A percentile compares a stretch with the other conserved stretches of the same genome.
phyloP scores from a whole-genome alignment of 805 yeast genomes.

The Suhomyces faveliae region DNA sequence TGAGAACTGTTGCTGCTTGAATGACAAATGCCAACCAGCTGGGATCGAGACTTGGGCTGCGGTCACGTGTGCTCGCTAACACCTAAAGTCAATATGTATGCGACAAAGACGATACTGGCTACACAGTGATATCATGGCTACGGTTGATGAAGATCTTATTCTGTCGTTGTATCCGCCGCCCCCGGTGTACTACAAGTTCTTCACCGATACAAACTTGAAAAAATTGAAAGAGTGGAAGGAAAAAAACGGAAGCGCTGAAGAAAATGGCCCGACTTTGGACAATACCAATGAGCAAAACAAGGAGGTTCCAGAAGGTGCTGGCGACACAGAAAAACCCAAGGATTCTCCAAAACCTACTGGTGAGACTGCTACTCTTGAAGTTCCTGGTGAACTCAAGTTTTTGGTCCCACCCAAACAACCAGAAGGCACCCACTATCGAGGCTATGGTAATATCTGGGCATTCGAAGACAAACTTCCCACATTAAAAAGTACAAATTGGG shows the following conservation, averaged over 20 bases:
- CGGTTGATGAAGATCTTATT: slow-evolving; percentile 31
- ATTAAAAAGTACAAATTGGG: slow-evolving; percentile 71
- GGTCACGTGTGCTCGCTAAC: background rate
- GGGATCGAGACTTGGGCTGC: background rate
- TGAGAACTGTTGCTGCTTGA: background rate
- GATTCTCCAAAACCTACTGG: background rate
- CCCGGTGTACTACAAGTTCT: slow-evolving; percentile 75
- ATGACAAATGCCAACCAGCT: background rate
- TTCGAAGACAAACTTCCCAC: slow-evolving; percentile 74
- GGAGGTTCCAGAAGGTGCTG: background rate
- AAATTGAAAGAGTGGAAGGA: slow-evolving; percentile 34
- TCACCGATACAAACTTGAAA: slow-evolving; percentile 65
- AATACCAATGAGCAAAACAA: slow-evolving; percentile 13
- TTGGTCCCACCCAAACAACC: slow-evolving; percentile 68
- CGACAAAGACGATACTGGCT: background rate
- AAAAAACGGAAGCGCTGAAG: slow-evolving; percentile 11
- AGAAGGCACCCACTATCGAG: slow-evolving; percentile 63
- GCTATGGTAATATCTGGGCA: slow-evolving; percentile 91
- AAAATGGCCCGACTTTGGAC: no score
- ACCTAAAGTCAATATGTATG: background rate
- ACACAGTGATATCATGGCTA: background rate
- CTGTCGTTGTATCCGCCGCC: slow-evolving; percentile 92
- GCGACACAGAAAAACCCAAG: slow-evolving; percentile 13
- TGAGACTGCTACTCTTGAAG: slow-evolving; percentile 8
- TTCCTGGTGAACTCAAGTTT: slow-evolving; percentile 51